These are phyloP conservation scores for Irpex sp. DNA, from an alignment of 1,284 basidiomycete species.

Conservation along the genomic window DNA sequence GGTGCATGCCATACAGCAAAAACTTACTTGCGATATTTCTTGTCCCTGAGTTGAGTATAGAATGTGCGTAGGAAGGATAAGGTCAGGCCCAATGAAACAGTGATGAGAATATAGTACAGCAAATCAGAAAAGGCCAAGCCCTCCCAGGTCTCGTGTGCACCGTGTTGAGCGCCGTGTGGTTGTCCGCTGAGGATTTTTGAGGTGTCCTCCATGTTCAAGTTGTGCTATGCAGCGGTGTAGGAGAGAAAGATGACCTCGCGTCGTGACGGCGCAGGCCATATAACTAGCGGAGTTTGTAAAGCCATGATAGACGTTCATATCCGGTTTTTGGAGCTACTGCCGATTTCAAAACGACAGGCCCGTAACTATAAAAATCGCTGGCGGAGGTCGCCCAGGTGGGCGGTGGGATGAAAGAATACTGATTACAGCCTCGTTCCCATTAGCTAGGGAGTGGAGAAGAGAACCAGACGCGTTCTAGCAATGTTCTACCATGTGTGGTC, in stretches of 20 bases:
- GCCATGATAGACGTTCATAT: background rate
- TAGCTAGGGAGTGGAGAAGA: too few relatives aligned
- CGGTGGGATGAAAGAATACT: too few relatives aligned
- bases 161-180: constrained; percentile 37
- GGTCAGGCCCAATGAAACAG: constrained; percentile 13
- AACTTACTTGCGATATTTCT: constrained; percentile 56
- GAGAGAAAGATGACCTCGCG: constrained; percentile 17
- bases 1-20: constrained; percentile 8
- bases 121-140: constrained; percentile 28
- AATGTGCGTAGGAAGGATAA: constrained; percentile 21
- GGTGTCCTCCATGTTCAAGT: constrained; percentile 31
- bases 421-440: too few relatives aligned
- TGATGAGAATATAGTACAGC: constrained; percentile 15
- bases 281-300: constrained; percentile 22
- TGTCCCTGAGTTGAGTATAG: constrained; percentile 49
- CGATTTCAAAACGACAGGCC: too few relatives aligned
- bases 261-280: constrained; percentile 15
- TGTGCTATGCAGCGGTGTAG: constrained; percentile 23
- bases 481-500: too few relatives aligned
- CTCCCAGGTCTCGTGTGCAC: constrained; percentile 28
- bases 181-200: constrained; percentile 66
- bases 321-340: too few relatives aligned
- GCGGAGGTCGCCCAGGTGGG: too few relatives aligned
- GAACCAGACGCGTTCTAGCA: too few relatives aligned
- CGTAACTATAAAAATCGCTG: too few relatives aligned